Conservation (phyloP, 2,329 filamentous ascomycete species). For the Chlorencoelia australis region DNA sequence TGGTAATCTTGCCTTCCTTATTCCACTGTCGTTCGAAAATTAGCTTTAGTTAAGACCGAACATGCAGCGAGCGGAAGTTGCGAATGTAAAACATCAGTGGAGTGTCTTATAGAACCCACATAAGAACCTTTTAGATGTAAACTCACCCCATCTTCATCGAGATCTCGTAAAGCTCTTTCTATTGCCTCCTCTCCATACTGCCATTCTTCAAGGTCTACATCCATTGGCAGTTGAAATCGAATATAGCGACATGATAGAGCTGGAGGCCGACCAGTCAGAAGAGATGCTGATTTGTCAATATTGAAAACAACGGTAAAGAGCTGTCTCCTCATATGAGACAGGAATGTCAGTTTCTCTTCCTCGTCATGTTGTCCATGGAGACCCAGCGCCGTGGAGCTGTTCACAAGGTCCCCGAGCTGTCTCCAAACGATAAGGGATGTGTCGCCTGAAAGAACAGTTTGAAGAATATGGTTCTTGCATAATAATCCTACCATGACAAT, state of each 20-base stretch:
- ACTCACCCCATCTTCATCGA: constrained; percentile 42
- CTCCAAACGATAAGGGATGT: constrained; percentile 32
- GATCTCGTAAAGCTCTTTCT: constrained; percentile 27
- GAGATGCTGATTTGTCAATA: constrained; percentile 40
- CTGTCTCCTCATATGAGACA: constrained; percentile 29
- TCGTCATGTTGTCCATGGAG: constrained; percentile 20
- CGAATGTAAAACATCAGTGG: too few species aligned
- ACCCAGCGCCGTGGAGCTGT: constrained; percentile 22
- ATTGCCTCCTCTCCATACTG: constrained; percentile 33
- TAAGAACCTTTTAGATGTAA: neutral
- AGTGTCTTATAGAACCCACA: neutral
- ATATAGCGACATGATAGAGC: constrained; percentile 42
- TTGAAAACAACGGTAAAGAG: constrained; percentile 31
- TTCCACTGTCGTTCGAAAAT: too few species aligned
- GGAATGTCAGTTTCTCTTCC: constrained; percentile 19
- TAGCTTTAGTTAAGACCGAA: too few species aligned
- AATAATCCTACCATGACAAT: constrained; percentile 31
- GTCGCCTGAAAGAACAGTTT: constrained; percentile 32
- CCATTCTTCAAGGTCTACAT: constrained; percentile 41
- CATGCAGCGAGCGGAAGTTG: too few species aligned
- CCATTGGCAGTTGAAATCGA: constrained; percentile 42
- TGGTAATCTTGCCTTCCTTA: constrained; percentile 32
- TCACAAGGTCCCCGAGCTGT: constrained; percentile 29
- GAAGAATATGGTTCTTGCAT: constrained; percentile 27
- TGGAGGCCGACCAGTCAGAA: constrained; percentile 46